Conservation (phyloP, 2,329 filamentous ascomycete genomes). For the Monosporascus sp. region DNA sequence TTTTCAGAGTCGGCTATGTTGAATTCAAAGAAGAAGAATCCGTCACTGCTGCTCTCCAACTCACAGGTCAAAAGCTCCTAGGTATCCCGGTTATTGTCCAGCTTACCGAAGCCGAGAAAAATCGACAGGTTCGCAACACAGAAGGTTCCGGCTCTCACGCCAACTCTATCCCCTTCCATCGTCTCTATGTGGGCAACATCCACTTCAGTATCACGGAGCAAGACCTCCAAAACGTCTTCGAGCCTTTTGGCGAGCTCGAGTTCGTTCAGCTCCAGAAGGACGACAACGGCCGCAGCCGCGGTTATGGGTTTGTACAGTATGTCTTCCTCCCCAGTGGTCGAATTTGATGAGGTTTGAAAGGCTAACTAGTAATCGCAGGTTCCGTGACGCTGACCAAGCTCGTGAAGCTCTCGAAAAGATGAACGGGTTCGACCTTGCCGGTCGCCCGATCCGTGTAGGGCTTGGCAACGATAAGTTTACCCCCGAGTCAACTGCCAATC, state of each 20-base stretch:
- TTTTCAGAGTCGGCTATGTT: slow-evolving; percentile 86
- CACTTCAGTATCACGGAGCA: slow-evolving; percentile 98
- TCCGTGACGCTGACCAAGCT: slow-evolving; percentile 83
- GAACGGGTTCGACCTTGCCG: slow-evolving; percentile 98
- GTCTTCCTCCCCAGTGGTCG: slow-evolving; percentile 31
- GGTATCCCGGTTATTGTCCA: slow-evolving; percentile 98
- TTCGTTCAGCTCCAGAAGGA: slow-evolving; percentile 98
- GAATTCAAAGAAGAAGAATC: slow-evolving; percentile 97
- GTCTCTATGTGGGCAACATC: slow-evolving; percentile 97
- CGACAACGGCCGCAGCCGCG: slow-evolving; percentile 81
- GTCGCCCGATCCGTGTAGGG: slow-evolving; percentile 94
- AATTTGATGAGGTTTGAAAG: neutral
- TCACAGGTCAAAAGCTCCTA: slow-evolving; percentile 97
- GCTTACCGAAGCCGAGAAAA: slow-evolving; percentile 98
- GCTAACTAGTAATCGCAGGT: slow-evolving; percentile 52
- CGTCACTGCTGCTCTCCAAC: slow-evolving; percentile 86
- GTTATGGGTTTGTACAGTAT: slow-evolving; percentile 98
- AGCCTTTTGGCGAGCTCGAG: slow-evolving; percentile 94
- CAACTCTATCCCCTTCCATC: slow-evolving; percentile 90
- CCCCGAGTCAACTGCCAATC: slow-evolving; percentile 88
- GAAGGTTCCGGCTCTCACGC: slow-evolving; percentile 64
- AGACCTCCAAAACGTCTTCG: slow-evolving; percentile 93
- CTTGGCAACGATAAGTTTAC: slow-evolving; percentile 99
- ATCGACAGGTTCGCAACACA: slow-evolving; percentile 84
- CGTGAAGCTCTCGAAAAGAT: slow-evolving; percentile 96